Evolutionary conservation across 176 grass and related monocot genomes (phyloP).

Genomic region (Leersia perrieri): DNA sequence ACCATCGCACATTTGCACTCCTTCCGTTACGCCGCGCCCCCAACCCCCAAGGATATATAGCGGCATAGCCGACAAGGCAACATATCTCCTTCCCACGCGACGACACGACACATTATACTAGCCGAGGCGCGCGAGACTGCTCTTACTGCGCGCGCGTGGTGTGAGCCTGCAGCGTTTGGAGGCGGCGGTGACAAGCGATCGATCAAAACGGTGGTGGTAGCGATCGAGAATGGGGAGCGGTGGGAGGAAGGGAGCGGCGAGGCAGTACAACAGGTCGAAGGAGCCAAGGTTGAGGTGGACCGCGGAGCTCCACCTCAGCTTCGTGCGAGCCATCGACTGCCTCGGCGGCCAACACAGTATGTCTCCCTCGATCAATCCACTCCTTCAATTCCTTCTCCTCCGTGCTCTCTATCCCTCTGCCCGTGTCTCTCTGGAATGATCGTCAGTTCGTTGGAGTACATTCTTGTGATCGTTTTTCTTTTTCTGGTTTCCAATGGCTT

Average conservation of each 20-base stretch:
- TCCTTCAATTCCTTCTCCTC: not conserved
- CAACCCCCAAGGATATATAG: not conserved
- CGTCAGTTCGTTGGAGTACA: not conserved
- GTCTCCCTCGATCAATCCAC: not conserved
- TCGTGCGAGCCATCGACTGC: constrained; percentile 64
- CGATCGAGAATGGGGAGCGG: constrained; percentile 1
- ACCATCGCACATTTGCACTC: no score
- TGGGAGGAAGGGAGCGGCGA: constrained; percentile 41
- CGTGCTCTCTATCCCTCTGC: not conserved
- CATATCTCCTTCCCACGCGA: not conserved
- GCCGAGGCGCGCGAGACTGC: no score
- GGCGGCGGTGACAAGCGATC: not conserved
- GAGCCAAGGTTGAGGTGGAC: constrained; percentile 86
- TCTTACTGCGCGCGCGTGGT: no score
- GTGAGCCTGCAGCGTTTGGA: no score
- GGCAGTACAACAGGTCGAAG: constrained; percentile 80
- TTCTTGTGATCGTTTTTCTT: not conserved
- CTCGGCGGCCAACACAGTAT: constrained; percentile 83
- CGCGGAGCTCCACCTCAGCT: constrained; percentile 74
- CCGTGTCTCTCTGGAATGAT: not conserved
- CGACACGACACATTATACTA: no score
- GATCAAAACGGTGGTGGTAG: no score
- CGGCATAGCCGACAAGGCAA: no score
- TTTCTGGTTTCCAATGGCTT: not conserved
- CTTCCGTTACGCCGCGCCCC: no score